These are phyloP conservation scores for Harringtonia lauricola DNA, from an alignment of 2,329 filamentous ascomycete species.

Conservation along the genomic window DNA sequence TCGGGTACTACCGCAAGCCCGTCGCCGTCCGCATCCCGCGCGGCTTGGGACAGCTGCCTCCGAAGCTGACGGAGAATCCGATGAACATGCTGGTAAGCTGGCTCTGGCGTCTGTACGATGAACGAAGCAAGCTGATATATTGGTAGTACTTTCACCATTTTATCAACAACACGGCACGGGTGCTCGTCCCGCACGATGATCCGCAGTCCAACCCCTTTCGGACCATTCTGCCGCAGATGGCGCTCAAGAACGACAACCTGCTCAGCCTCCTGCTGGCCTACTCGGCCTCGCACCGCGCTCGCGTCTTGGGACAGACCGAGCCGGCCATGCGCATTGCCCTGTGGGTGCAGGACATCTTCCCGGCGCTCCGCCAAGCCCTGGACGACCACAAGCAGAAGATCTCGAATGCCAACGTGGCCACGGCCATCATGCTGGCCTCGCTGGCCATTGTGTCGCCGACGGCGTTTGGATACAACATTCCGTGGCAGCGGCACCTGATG, in stretches of 20 bases:
- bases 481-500: conserved; percentile 70
- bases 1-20: conserved; percentile 59
- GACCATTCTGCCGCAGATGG: conserved; percentile 46
- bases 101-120: not conserved
- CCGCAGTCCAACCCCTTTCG: conserved; percentile 41
- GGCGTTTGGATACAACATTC: conserved; percentile 67
- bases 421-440: conserved; percentile 75
- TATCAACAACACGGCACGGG: conserved; percentile 64
- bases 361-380: conserved; percentile 57
- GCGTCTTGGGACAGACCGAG: conserved; percentile 61
- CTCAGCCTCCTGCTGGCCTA: conserved; percentile 71
- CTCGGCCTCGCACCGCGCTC: conserved; percentile 72
- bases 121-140: too few relatives aligned
- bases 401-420: conserved; percentile 64
- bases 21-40: conserved; percentile 48
- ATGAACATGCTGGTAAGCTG: conserved; percentile 58
- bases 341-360: conserved; percentile 73
- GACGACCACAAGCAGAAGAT: conserved; percentile 49
- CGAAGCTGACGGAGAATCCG: conserved; percentile 53
- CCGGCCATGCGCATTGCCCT: conserved; percentile 67
- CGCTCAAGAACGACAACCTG: conserved; percentile 57
- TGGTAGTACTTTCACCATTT: conserved; percentile 48
- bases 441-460: conserved; percentile 75
- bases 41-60: conserved; percentile 35
- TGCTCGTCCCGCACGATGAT: conserved; percentile 39